A percentile compares a stretch with the other conserved stretches of the same genome.
These are phyloP conservation scores for Sinapis alba DNA, from an alignment of 441 rosid species.

Conservation along the genomic window DNA sequence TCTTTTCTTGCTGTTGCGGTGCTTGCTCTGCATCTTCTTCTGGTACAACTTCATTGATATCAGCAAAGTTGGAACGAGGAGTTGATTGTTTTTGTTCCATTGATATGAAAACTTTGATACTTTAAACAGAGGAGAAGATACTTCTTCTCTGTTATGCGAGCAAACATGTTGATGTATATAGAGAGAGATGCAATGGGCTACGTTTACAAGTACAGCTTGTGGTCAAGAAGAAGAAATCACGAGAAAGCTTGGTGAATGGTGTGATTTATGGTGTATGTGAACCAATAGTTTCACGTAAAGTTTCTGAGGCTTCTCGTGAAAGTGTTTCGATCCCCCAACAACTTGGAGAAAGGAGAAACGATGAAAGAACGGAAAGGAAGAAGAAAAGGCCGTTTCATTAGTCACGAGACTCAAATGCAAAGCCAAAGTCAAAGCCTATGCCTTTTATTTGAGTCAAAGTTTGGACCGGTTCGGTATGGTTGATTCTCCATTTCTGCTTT, in stretches of 20 bases:
- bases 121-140: conserved; percentile 13
- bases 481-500: not conserved
- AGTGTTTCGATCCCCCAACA: conserved; percentile 25
- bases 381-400: conserved; percentile 18
- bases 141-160: not conserved
- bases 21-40: conserved; percentile 48
- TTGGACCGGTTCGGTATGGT: not conserved
- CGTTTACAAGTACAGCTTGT: conserved; percentile 5
- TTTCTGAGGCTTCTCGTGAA: conserved; percentile 56
- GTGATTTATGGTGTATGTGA: conserved; percentile 17
- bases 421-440: conserved; percentile 9
- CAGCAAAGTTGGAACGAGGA: conserved; percentile 53
- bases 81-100: conserved; percentile 44
- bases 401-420: conserved; percentile 34
- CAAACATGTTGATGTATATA: conserved; percentile 35
- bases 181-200: conserved; percentile 1
- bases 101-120: conserved; percentile 10
- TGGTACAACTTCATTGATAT: conserved; percentile 66
- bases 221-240: conserved; percentile 31
- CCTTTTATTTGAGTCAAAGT: not conserved
- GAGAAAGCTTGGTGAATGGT: conserved; percentile 32
- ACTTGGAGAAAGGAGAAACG: conserved; percentile 34
- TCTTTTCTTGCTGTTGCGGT: conserved; percentile 29
- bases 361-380: not conserved
- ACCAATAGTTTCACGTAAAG: conserved; percentile 46